A percentile compares a stretch with the other conserved stretches of the same genome.
Conservation (phyloP, 2,329 filamentous ascomycete genomes). For the Pestalotiopsis sp. region DNA sequence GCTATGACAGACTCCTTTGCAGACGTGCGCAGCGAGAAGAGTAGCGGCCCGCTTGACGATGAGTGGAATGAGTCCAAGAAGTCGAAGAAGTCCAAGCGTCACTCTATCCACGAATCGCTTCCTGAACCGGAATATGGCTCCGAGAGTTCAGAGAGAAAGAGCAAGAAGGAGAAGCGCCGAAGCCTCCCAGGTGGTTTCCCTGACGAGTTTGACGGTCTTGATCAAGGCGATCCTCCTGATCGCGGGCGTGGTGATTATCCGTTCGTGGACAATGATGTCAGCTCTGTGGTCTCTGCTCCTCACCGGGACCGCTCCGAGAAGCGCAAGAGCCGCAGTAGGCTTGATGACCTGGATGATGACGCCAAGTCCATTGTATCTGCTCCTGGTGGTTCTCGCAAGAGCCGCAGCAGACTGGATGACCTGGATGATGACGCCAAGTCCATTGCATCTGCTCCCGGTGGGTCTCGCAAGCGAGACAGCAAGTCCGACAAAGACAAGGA, state of each 20-base stretch:
- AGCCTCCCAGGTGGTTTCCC: constrained; percentile 37
- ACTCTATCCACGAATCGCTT: constrained; percentile 18
- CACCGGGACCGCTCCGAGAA: constrained; percentile 36
- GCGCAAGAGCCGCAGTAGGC: constrained; percentile 36
- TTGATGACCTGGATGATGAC: constrained; percentile 50
- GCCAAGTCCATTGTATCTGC: constrained; percentile 45
- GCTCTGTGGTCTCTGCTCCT: constrained; percentile 52
- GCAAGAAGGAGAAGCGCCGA: constrained; percentile 41
- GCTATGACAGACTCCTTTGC: constrained; percentile 38
- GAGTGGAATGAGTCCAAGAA: constrained; percentile 38
- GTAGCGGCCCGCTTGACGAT: constrained; percentile 28
- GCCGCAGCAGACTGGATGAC: constrained; percentile 43
- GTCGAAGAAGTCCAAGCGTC: constrained; percentile 27
- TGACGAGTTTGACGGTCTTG: constrained; percentile 33
- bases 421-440: constrained; percentile 46
- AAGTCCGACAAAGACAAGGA: constrained; percentile 35
- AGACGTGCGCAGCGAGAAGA: constrained; percentile 29
- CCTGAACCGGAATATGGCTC: constrained; percentile 21
- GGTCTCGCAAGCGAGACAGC: constrained; percentile 26
- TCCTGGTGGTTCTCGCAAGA: constrained; percentile 34
- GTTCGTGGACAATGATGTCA: constrained; percentile 45
- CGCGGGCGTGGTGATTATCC: constrained; percentile 41
- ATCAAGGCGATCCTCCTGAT: constrained; percentile 42
- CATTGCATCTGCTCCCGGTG: constrained; percentile 43
- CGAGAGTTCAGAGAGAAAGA: constrained; percentile 30